These are phyloP conservation scores for Thyridium curvatum DNA, from an alignment of 2,329 filamentous ascomycete genomes.

Conservation along the genomic window DNA sequence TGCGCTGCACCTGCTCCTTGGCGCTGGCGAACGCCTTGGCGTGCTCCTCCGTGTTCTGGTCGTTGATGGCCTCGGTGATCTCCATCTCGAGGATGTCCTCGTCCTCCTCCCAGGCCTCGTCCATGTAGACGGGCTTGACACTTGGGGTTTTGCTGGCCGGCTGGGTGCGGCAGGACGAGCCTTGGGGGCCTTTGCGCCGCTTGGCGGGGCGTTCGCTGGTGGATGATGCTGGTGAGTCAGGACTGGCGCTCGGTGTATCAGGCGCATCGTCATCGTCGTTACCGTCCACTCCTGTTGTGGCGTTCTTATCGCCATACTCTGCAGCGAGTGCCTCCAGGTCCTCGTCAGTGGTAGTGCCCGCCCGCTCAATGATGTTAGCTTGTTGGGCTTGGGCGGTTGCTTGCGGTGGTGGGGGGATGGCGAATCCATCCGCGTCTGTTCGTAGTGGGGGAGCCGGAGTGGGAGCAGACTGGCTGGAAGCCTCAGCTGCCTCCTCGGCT, in stretches of 20 bases:
- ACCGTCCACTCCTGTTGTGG: conserved; percentile 9
- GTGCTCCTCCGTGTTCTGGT: conserved; percentile 51
- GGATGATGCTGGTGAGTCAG: not conserved
- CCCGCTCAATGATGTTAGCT: conserved; percentile 5
- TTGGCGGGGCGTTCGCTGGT: conserved; percentile 1
- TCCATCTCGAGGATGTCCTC: conserved; percentile 63
- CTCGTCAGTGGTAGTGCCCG: conserved; percentile 13
- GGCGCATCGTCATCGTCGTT: conserved; percentile 12
- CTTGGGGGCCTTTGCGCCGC: conserved; percentile 6
- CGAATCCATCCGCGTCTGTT: conserved; percentile 60
- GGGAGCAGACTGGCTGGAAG: conserved; percentile 7
- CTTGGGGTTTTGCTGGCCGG: conserved; percentile 5
- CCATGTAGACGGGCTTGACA: conserved; percentile 44
- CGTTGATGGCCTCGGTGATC: conserved; percentile 62
- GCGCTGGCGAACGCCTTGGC: conserved; percentile 52
- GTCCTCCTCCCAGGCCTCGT: conserved; percentile 56
- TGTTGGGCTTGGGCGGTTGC: conserved; percentile 16
- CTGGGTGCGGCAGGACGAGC: conserved; percentile 12
- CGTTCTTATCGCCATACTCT: conserved; percentile 11
- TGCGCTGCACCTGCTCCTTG: conserved; percentile 41
- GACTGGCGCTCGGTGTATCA: not conserved
- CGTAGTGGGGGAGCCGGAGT: conserved; percentile 6
- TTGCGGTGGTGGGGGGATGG: conserved; percentile 48
- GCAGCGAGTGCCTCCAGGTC: conserved; percentile 7
- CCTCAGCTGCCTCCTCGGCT: conserved; percentile 25